Conservation (phyloP, 1,284 basidiomycete genomes). For the Tilletia walkeri region DNA sequence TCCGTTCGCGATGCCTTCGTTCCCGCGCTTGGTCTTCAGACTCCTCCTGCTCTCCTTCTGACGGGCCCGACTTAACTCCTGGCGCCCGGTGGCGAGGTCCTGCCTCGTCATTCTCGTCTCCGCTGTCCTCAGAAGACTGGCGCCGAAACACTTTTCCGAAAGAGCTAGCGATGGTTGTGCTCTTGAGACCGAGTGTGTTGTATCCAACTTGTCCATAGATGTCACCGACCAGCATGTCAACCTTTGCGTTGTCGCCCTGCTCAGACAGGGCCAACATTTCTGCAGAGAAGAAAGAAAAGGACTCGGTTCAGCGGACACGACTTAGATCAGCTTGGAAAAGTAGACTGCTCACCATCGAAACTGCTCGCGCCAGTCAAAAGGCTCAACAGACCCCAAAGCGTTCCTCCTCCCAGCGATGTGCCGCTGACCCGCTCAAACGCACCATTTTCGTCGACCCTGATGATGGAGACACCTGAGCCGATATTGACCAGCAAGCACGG, state of each 20-base stretch:
- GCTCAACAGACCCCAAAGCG: slow-evolving; percentile 95
- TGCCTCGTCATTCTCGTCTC: slow-evolving; percentile 9
- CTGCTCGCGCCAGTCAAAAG: slow-evolving; percentile 89
- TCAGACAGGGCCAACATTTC: slow-evolving; percentile 96
- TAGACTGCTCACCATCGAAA: slow-evolving; percentile 77
- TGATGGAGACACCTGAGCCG: slow-evolving; percentile 93
- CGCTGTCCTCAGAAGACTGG: slow-evolving; percentile 36
- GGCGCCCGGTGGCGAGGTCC: slow-evolving; percentile 6
- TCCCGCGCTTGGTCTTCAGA: slow-evolving; percentile 19
- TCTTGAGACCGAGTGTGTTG: slow-evolving; percentile 72
- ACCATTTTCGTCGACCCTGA: slow-evolving; percentile 94
- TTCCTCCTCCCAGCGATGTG: slow-evolving; percentile 96
- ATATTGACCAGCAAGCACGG: slow-evolving; percentile 98
- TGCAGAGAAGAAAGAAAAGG: slow-evolving; percentile 50
- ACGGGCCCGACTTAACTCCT: slow-evolving; percentile 7
- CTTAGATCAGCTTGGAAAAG: neutral
- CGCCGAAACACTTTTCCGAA: slow-evolving; percentile 99
- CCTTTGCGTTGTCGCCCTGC: slow-evolving; percentile 83
- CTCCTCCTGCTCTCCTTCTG: slow-evolving; percentile 7
- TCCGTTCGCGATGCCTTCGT: slow-evolving; percentile 61
- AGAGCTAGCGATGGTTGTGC: slow-evolving; percentile 92
- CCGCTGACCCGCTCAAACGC: slow-evolving; percentile 94
- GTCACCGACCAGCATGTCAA: slow-evolving; percentile 99
- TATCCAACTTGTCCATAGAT: slow-evolving; percentile 91
- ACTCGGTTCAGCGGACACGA: neutral